Percentiles rank a stretch among this genome's conserved stretches.
phyloP scores from a whole-genome alignment of 495 filamentous ascomycete species.

The Podospora didyma region DNA sequence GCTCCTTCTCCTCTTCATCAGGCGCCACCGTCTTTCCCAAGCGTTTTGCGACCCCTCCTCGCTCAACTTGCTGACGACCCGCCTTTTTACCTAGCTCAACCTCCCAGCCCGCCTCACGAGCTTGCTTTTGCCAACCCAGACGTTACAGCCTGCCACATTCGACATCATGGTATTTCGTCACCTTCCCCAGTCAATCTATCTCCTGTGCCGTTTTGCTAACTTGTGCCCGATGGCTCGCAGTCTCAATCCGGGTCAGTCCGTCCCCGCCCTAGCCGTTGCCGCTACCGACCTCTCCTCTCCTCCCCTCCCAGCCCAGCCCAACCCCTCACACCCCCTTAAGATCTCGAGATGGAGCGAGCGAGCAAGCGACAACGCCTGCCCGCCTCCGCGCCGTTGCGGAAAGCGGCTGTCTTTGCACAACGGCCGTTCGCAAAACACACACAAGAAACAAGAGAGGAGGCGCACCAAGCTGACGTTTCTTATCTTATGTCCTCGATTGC shows the following conservation, averaged over 20 bases:
- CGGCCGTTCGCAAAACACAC: background rate
- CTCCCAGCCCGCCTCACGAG: background rate
- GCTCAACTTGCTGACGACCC: background rate
- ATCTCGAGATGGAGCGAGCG: background rate
- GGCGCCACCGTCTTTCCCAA: background rate
- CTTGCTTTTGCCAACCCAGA: background rate
- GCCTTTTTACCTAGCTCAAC: background rate
- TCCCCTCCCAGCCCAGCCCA: background rate
- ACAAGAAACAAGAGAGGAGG: background rate
- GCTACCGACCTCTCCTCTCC: background rate
- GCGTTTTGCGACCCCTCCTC: background rate
- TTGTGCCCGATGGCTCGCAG: constrained; percentile 25
- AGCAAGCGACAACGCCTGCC: background rate
- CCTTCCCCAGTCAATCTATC: background rate
- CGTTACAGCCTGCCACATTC: background rate
- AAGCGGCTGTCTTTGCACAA: no score
- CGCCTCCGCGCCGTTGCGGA: background rate
- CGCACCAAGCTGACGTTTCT: background rate
- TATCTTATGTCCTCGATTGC: constrained; percentile 4
- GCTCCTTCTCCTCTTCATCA: background rate
- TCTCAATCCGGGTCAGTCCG: constrained; percentile 66
- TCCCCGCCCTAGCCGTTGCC: constrained; percentile 13
- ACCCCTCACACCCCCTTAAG: background rate
- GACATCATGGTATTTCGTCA: constrained; percentile 1
- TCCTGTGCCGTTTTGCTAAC: background rate